Conservation (phyloP, 2,329 filamentous ascomycete genomes). For the Trichoderma gracile region DNA sequence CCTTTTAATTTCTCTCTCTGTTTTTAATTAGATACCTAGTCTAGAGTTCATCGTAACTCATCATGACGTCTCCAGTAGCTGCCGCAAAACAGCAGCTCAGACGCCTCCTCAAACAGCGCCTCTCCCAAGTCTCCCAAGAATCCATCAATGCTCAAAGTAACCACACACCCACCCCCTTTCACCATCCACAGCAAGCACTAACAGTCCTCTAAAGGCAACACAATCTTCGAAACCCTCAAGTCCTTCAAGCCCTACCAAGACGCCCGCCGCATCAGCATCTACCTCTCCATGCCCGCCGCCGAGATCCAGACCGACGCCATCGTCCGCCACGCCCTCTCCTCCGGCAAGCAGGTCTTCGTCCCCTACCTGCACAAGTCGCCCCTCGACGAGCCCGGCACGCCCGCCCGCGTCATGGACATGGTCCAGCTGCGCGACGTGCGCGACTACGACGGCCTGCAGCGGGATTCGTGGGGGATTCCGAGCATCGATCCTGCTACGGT, state of each 20-base stretch:
- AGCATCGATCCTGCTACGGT: conserved; percentile 70
- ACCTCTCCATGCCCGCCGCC: conserved; percentile 85
- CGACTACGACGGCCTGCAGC: conserved; percentile 75
- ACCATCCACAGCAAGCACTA: not conserved
- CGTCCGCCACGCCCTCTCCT: conserved; percentile 73
- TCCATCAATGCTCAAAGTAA: conserved; percentile 69
- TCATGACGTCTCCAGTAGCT: conserved; percentile 57
- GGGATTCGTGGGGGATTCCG: conserved; percentile 94
- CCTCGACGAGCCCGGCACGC: conserved; percentile 51
- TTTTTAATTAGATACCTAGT: not conserved
- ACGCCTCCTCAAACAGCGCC: conserved; percentile 64
- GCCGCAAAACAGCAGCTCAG: conserved; percentile 77
- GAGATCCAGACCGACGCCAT: conserved; percentile 85
- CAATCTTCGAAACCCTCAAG: conserved; percentile 65
- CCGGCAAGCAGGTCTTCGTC: conserved; percentile 85
- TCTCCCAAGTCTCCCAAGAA: conserved; percentile 63
- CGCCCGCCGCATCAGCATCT: conserved; percentile 77
- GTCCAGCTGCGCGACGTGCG: conserved; percentile 69
- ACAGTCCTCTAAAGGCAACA: conserved; percentile 54
- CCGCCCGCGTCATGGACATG: conserved; percentile 87
- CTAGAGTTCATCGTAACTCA: too few relatives aligned
- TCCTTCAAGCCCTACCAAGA: conserved; percentile 71
- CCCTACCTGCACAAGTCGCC: conserved; percentile 76
- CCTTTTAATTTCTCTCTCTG: not conserved
- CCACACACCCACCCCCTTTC: conserved; percentile 37